Base-by-base conservation (phyloP, 192 early-diverging fungal species). In the Backusella luteola region DNA sequence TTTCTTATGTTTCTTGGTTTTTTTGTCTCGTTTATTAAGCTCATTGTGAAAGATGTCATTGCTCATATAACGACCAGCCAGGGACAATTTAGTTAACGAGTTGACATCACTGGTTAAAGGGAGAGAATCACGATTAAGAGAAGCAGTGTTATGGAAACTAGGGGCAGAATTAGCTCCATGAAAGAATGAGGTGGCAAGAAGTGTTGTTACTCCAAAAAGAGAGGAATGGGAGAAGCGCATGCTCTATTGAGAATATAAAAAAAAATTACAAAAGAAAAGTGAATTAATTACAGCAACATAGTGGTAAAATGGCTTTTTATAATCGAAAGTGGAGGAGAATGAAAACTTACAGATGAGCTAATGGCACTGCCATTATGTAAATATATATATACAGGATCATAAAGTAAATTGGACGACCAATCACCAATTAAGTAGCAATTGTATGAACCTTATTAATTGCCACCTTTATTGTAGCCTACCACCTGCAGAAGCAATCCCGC, bases 161-260 rank as follows among this genome's bases (percentile, higher is more conserved):
- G 70, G 70, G 5, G 35, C 39, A 34, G 42, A 36, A 4, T 17
- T 71, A 29, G 29, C 70, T 17, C 42, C 39, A 26, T 42, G 42
- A 34, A 71, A 19, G 12, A 71, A 32, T 11, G 42, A 26, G 7
- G 70, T 23, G 0, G 42, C 21, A 44, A 71, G 34, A 19, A 71
- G 26, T 42, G 70, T 32, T 15, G 14, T 26, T 49, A 44, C 7
- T 12, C 39, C 29, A 44, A 44, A 71, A 71, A 71, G 70, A 71
- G 70, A 49, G 70, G 70, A 71, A 71, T 44, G 70, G 26, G 44
- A 29, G 15, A 71, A 49, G 15, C 42, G 42, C 70, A 71, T 71
- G 56, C 26, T 63, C 56, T 26, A 29, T 63, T 63, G 26, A 49
- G 46, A 23, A 63, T 63, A 29, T 32, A 11, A 29, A 63, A 12